Percentiles rank a stretch among this genome's conserved stretches.
These are phyloP conservation scores for Sphaerulina musiva DNA, from an alignment of 2,329 filamentous ascomycete genomes.

Conservation along the genomic window DNA sequence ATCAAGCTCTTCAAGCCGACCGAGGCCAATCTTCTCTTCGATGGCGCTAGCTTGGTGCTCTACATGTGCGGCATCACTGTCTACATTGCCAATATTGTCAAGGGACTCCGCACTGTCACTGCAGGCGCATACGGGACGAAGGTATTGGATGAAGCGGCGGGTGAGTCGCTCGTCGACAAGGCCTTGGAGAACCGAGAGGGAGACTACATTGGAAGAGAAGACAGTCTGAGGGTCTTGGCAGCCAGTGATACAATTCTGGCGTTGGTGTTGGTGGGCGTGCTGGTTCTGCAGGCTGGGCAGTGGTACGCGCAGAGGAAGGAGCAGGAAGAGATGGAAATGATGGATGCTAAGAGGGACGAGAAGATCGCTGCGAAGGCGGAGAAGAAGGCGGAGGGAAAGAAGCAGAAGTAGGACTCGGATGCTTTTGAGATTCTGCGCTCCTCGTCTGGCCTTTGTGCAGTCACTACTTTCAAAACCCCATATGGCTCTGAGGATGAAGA, in stretches of 20 bases:
- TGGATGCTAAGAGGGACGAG: slow-evolving; percentile 51
- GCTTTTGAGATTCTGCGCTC: neutral
- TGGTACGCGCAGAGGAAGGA: slow-evolving; percentile 98
- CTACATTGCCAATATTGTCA: slow-evolving; percentile 94
- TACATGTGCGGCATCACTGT: slow-evolving; percentile 84
- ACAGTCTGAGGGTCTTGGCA: slow-evolving; percentile 81
- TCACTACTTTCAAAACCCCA: too few species aligned
- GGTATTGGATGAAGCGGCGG: slow-evolving; percentile 31
- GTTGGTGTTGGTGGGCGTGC: slow-evolving; percentile 80
- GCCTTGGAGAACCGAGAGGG: slow-evolving; percentile 41
- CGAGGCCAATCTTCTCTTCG: slow-evolving; percentile 94
- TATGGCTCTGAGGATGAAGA: too few species aligned
- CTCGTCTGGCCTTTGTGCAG: too few species aligned
- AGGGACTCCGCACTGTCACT: slow-evolving; percentile 79
- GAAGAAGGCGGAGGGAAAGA: slow-evolving; percentile 31
- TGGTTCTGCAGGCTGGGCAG: slow-evolving; percentile 91
- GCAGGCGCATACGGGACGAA: slow-evolving; percentile 58
- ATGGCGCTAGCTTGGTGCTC: slow-evolving; percentile 63
- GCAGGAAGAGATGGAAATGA: slow-evolving; percentile 65
- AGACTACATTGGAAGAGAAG: slow-evolving; percentile 73
- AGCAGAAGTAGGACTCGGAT: slow-evolving; percentile 19
- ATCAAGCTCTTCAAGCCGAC: slow-evolving; percentile 90
- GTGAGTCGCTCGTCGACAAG: slow-evolving; percentile 31
- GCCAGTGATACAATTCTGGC: slow-evolving; percentile 96
- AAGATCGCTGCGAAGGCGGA: slow-evolving; percentile 36